A percentile compares a stretch with the other conserved stretches of the same genome.
phyloP scores from a whole-genome alignment of 371 early-diverging fungal genomes.

The Apophysomyces variabilis region DNA sequence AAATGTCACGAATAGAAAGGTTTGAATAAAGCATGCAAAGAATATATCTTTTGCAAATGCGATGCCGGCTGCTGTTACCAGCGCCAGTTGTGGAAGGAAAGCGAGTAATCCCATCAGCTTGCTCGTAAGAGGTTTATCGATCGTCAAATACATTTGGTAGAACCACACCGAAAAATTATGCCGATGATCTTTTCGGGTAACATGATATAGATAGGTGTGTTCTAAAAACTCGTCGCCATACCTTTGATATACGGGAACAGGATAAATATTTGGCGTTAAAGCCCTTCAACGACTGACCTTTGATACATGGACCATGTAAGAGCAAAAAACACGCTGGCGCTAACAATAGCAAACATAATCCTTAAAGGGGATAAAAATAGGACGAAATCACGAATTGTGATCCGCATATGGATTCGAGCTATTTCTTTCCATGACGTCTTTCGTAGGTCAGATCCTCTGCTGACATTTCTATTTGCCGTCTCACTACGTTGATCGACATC shows the following conservation, averaged over 20 bases:
- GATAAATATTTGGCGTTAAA: neutral
- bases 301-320: conserved; percentile 78
- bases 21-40: conserved; percentile 91
- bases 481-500: conserved; percentile 9
- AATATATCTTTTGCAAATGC: conserved; percentile 81
- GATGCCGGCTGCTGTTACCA: conserved; percentile 66
- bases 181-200: conserved; percentile 95
- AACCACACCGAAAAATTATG: conserved; percentile 98
- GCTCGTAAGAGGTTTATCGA: conserved; percentile 50
- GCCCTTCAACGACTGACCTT: conserved; percentile 38
- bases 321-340: conserved; percentile 72
- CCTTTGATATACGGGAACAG: conserved; percentile 30
- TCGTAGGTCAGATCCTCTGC: neutral
- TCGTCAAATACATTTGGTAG: conserved; percentile 87
- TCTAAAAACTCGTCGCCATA: conserved; percentile 89
- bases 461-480: neutral
- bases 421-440: neutral
- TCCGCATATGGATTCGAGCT: neutral
- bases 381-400: conserved; percentile 10
- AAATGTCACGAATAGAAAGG: conserved; percentile 93
- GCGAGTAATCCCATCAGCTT: conserved; percentile 58
- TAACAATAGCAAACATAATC: conserved; percentile 71
- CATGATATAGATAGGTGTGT: conserved; percentile 93
- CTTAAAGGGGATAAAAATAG: conserved; percentile 61
- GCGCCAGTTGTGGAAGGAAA: conserved; percentile 78